Base-by-base conservation (phyloP, 345 rosid genomes). In the Dimocarpus longan region DNA sequence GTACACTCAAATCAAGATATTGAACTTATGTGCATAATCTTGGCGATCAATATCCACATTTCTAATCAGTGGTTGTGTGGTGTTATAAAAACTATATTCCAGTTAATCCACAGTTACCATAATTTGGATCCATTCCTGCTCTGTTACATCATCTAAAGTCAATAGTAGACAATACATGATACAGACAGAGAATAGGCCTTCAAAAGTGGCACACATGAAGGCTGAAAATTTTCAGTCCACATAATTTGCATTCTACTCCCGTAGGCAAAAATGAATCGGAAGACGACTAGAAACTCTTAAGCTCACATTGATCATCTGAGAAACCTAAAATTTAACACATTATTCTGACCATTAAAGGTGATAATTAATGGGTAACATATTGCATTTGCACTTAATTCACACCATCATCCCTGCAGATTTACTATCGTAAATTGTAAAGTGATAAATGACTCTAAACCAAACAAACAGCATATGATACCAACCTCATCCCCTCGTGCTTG, bases 401-500 rank as follows among this genome's bases (percentile, higher is more conserved):
- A 44, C 44, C 32, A 68, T 46, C 57, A 44, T 11, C 57, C 21
- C 68, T 40, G 22, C 4, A 63, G 39, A 66, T 18, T 46, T 63
- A 63, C 32, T 10, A 57, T 63, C 54, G 26, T 40, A 37, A 78
- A 19, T 26, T 13, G n/a, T 64, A 16, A 70, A 62, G 59, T 50
- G 26, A 57, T 62, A 5, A 40, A 57, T 43, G 22, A 57, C n/a
- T 12, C 46, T 56, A 73, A 75, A 48, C 73, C 5, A 19, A n/a
- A 64, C 5, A 19, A n/a, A 64, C 66, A 68, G 64, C 10, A 39
- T 26, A 71, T 59, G 21, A 50, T 37, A 87, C 94, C 82, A 84
- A 95, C 99, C 99, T 95, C 98, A 59, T 96, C 99, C 70, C 93
- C 99, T 32, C 99, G 86, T 63, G 92, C 97, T 84, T 96, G 98